Base-by-base conservation (phyloP, 805 yeast genomes). In the Middelhovenomyces tepae region DNA sequence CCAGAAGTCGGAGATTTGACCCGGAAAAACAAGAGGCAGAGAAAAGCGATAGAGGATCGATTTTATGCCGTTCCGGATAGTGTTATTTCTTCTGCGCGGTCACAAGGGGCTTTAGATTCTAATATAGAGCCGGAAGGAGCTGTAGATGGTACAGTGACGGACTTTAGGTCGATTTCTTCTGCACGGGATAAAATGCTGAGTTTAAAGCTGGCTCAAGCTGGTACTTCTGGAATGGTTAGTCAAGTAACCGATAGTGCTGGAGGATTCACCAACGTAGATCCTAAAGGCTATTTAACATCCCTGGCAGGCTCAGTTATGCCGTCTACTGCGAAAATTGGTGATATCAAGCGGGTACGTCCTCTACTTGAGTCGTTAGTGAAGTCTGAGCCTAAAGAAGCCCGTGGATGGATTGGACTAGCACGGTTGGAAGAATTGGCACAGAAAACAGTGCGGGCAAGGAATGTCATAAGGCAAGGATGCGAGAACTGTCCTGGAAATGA, bases 1-100 rank as follows among this genome's bases (percentile, higher is more conserved):
- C 97, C 97, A 0, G 95, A 85, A 42, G 91, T 84, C 1, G 81
- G 85, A 1, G 97, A 89, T 54, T 62, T 83, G 47, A 91, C 98
- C 0, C 69, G 75, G 47, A 64, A 73, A 37, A 85, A 85, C 55
- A 84, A 86, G 45, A 60, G 97, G 36, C 60, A 69, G 31, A 61
- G 95, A 34, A 54, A 74, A 27, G 65, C 75, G 34, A 67, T 63
- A 44, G 71, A 72, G 37, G 75, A 77, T 42, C 60, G 95, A 39
- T 73, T 71, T 26, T 89, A 85, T 51, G 85, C 94, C 7, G 82
- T 81, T 2, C 91, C 95, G 0, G 96, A 89, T 52, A 51, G 73
- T 1, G 54, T 84, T 5, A 45, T 80, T 2, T 59, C 68, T 0
- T 60, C 60, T 1, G 38, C 64, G 14, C 48, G 54, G 9, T 38